Evolutionary conservation across 1,284 basidiomycete genomes (phyloP).

Genomic region (Mycena sp.): DNA sequence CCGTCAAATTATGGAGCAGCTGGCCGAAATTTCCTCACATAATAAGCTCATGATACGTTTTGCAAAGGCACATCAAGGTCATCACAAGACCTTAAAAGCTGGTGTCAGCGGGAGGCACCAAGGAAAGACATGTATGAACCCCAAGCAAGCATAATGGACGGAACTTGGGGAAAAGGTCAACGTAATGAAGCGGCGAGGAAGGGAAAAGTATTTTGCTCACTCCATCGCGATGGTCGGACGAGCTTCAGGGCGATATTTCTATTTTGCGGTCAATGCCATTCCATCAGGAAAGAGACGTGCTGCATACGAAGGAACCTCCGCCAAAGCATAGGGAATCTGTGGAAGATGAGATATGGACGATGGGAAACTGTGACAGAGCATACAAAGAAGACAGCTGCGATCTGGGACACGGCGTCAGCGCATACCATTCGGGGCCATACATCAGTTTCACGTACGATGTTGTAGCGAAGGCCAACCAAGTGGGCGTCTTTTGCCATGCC

Average conservation of each 20-base stretch:
- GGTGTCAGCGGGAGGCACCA: background rate
- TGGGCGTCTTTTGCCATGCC: constrained; percentile 50
- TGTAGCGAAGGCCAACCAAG: constrained; percentile 53
- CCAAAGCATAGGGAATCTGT: constrained; percentile 55
- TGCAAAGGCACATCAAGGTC: constrained; percentile 51
- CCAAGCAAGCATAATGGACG: constrained; percentile 60
- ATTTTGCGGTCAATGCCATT: background rate
- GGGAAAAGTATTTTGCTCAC: constrained; percentile 39
- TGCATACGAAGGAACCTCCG: constrained; percentile 59
- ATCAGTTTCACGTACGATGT: constrained; percentile 43
- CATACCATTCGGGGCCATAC: background rate
- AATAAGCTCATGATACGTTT: constrained; percentile 46
- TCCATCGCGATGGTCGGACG: constrained; percentile 57
- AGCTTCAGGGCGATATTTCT: constrained; percentile 59
- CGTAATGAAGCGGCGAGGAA: constrained; percentile 1
- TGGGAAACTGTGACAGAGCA: constrained; percentile 54
- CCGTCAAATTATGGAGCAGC: background rate
- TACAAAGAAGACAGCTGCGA: constrained; percentile 61
- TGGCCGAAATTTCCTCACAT: constrained; percentile 31
- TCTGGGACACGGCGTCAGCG: constrained; percentile 27
- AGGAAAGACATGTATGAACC: no score
- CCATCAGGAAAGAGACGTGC: constrained; percentile 2
- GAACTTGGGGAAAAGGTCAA: constrained; percentile 44
- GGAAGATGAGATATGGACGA: constrained; percentile 49
- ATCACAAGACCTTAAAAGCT: constrained; percentile 45